Evolutionary conservation across 2,329 filamentous ascomycete genomes (phyloP).

Genomic region (Ceratocystis papillata): DNA sequence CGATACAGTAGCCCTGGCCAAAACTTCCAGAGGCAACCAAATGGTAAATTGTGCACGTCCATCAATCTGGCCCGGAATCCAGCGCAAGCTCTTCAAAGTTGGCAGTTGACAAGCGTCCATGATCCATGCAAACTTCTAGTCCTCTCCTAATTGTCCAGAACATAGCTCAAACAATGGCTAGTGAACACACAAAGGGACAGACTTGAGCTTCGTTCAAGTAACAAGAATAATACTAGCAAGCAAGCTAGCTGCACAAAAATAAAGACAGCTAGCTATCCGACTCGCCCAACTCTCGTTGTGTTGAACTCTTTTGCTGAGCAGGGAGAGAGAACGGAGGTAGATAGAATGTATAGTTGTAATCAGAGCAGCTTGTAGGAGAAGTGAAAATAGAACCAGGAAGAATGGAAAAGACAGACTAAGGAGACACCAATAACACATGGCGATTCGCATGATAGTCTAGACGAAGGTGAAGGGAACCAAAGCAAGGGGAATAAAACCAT

Average conservation of each 20-base stretch:
- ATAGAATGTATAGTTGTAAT: no score
- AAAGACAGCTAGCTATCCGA: no score
- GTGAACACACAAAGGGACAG: neutral
- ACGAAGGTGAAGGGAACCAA: slow-evolving; percentile 17
- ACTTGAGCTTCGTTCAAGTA: neutral
- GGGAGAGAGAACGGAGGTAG: no score
- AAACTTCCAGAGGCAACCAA: neutral
- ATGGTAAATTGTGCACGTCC: slow-evolving; percentile 1
- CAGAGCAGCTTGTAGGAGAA: no score
- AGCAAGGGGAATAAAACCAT: neutral
- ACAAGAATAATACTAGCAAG: no score
- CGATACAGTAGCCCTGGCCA: neutral
- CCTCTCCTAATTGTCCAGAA: neutral
- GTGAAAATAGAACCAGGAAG: no score
- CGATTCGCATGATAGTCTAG: neutral
- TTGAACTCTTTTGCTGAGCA: no score
- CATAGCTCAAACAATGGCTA: neutral
- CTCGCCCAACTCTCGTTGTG: no score
- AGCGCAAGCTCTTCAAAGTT: neutral
- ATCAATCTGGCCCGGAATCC: neutral
- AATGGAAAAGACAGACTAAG: no score
- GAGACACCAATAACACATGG: neutral
- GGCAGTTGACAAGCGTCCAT: slow-evolving; percentile 2
- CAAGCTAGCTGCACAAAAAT: no score
- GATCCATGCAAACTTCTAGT: neutral